Conservation (phyloP, 2,329 filamentous ascomycete genomes). For the Monosporascus ibericus region DNA sequence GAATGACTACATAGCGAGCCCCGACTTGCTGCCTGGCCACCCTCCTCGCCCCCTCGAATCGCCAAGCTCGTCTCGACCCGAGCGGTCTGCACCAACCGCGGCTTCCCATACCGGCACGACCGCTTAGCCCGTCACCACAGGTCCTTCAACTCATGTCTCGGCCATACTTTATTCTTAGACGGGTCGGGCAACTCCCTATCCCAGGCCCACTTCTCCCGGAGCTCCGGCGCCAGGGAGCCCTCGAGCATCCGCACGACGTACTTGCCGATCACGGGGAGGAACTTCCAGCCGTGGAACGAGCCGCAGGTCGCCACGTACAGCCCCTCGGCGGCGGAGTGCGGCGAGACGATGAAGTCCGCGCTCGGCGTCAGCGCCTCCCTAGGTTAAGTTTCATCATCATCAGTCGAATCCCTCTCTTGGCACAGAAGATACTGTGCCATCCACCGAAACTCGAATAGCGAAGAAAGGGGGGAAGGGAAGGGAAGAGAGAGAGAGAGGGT, state of each 20-base stretch:
- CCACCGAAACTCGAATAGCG: neutral
- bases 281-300: conserved; percentile 64
- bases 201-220: conserved; percentile 46
- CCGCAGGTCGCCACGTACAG: conserved; percentile 59
- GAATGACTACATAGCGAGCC: rapidly evolving
- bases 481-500: too few species aligned
- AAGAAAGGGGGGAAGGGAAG: neutral
- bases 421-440: too few species aligned
- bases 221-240: conserved; percentile 33
- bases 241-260: conserved; percentile 51
- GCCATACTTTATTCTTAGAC: conserved; percentile 39
- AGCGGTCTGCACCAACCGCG: too few species aligned
- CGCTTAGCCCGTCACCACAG: conserved; percentile 20
- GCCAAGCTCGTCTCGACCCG: too few species aligned
- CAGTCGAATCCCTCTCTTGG: too few species aligned
- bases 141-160: conserved; percentile 51
- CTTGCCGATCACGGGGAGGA: conserved; percentile 57
- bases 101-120: too few species aligned
- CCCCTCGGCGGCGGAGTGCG: conserved; percentile 43
- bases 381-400: neutral
- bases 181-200: conserved; percentile 52
- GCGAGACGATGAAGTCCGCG: conserved; percentile 57
- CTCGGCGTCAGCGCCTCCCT: conserved; percentile 62
- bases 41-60: too few species aligned
- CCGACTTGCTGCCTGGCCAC: too few species aligned